Base-by-base conservation (phyloP, 2,329 filamentous ascomycete species). In the Graphilbum fragrans region DNA sequence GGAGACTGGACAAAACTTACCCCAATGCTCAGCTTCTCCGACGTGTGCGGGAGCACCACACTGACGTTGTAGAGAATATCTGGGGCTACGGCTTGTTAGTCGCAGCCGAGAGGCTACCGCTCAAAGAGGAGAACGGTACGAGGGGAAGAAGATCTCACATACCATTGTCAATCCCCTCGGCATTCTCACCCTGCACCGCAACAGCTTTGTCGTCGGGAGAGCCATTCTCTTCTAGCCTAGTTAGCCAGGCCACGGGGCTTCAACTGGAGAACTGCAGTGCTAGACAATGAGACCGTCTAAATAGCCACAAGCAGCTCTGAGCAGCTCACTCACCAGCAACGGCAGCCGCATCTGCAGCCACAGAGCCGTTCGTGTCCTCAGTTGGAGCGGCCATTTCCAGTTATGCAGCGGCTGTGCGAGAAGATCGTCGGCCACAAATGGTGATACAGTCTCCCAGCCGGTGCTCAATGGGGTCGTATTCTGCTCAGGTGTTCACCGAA, bases 1-100 rank as follows among this genome's bases (percentile, higher is more conserved):
- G 11, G 12, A 31, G 12, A 16, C 29, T 31, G 14, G 35, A 9
- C 35, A 21, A 14, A 5, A 66, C 74, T 63, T 62, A 93, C 87
- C 76, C 86, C 88, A 52, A 95, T 79, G 58, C 88, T 77, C 55
- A 93, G 83, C 62, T 85, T 80, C 53, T 78, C 74, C 12, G 84
- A 77, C 52, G 80, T 75, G 57, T 88, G 82, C 42, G 90, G 90
- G 44, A 95, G 75, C 59, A 82, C 76, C 55, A 96, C 78, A 46
- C 78, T 83, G 55, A 95, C 55, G 45, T 69, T 67, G 52, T 77
- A 69, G 40, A 77, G 62, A 43, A 70, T 70, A 61, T 69, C 53
- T 55, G 36, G 8, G 2, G n/a, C 29, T 12, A 7, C 9, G 10
- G n/a, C 29, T 9, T 16, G n/a, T 32, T 32, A 32, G 29, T n/a